Evolutionary conservation across 2,329 filamentous ascomycete species (phyloP), one percentile per base, ranked within the genome.

Genomic region (Sodiomyces alkalinus): DNA sequence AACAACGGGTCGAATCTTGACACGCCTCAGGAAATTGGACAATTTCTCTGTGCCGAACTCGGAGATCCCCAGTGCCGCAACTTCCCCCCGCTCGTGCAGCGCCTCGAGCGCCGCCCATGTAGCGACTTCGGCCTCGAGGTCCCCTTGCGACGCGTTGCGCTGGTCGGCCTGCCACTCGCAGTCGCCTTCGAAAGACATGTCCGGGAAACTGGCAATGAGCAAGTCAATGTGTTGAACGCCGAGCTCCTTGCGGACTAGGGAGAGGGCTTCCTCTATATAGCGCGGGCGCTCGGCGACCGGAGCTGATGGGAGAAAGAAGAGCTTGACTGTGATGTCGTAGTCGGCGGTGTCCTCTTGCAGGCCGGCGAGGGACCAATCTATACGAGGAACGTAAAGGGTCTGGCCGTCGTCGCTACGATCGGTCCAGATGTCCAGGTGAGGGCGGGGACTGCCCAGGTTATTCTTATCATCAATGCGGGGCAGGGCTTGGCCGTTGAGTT

Each of bases 241-340:
- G 32, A 98, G 59, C 52, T 92, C 82, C 48, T 77, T 79, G 39
- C 78, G 62, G 7, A 96, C 86, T 7, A 93, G 56, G 28, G 72
- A 61, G 39, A 98, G 63, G 2, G 90, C 87, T 46, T 92, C 80
- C 31, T 67, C 56, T 7, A 80, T 79, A 47, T 93, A 77, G 30
- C 62, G 60, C 39, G 68, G 69, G 34, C 87, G 72, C 38, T 73
- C 57, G 12, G 64, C 62, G 2, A 70, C 56, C 7, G 75, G 64
- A 29, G 81, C 69, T 12, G 68, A 70, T 2, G 83, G 79, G 17
- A 96, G 66, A 53, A 90, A 92, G 61, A 98, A 98, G 14, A 98
- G 58, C 56, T 98, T 98, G 35, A 90, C 77, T 1, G 87, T 94
- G 45, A 94, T 85, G 47, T 94, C 85, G 58, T 98, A 98, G 41